These are phyloP conservation scores for Cronartium quercuum DNA, from an alignment of 1,284 basidiomycete species.

Conservation along the genomic window DNA sequence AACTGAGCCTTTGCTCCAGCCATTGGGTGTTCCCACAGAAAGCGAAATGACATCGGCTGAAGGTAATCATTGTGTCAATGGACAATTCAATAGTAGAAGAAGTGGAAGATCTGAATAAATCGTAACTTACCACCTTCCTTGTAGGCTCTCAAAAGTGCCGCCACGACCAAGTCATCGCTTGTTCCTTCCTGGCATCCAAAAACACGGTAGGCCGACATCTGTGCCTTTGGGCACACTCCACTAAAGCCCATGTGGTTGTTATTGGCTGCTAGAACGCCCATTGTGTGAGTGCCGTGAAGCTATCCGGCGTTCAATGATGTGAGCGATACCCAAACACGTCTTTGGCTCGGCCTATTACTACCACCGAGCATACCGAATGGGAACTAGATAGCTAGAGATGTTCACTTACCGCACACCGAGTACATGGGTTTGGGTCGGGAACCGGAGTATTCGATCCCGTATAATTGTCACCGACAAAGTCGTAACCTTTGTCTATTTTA, in stretches of 20 bases:
- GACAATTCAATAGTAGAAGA: too few species aligned
- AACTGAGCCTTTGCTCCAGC: constrained; percentile 29
- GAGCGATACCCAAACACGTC: neutral
- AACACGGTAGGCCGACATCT: constrained; percentile 46
- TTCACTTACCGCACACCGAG: constrained; percentile 31
- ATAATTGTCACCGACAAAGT: constrained; percentile 35
- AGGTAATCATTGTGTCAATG: constrained; percentile 51
- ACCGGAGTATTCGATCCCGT: constrained; percentile 13
- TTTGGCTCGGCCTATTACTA: neutral
- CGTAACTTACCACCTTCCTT: constrained; percentile 42
- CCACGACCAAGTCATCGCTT: constrained; percentile 51
- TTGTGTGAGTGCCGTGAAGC: constrained; percentile 40
- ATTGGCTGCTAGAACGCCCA: constrained; percentile 43
- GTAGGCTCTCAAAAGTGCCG: constrained; percentile 48
- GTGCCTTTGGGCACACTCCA: constrained; percentile 43
- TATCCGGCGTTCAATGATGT: neutral
- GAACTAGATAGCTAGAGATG: neutral
- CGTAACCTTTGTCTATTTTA: constrained; percentile 28
- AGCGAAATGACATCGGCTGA: constrained; percentile 58
- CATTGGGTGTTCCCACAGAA: constrained; percentile 56
- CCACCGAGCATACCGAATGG: neutral
- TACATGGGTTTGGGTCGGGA: constrained; percentile 35
- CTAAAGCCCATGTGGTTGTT: constrained; percentile 43
- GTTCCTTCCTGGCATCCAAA: constrained; percentile 51
- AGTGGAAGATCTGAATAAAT: neutral